phyloP scores from a whole-genome alignment of 495 filamentous ascomycete species.

The Entonaema liquescens region DNA sequence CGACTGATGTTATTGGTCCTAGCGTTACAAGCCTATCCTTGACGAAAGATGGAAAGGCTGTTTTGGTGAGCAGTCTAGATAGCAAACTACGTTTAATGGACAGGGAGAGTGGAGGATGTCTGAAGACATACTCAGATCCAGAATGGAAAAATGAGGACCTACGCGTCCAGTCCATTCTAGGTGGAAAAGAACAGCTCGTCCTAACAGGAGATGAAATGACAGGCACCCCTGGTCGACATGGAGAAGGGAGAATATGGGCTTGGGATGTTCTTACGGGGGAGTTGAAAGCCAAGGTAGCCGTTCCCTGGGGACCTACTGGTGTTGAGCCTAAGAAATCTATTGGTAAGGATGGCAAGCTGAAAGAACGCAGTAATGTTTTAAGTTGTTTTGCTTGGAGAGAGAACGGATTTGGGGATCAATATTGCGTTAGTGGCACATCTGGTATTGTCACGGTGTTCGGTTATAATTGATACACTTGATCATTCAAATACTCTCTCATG shows the following conservation, averaged over 20 bases:
- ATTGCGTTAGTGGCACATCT: slow-evolving; percentile 63
- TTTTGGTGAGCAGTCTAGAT: slow-evolving; percentile 81
- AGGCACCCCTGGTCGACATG: slow-evolving; percentile 46
- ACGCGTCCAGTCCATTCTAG: slow-evolving; percentile 75
- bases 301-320: slow-evolving; percentile 69
- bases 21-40: slow-evolving; percentile 74
- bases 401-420: slow-evolving; percentile 67
- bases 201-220: slow-evolving; percentile 80
- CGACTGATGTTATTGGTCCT: slow-evolving; percentile 75
- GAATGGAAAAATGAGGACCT: slow-evolving; percentile 73
- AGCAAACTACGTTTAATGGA: slow-evolving; percentile 83
- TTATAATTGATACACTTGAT: slow-evolving; percentile 38
- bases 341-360: slow-evolving; percentile 61
- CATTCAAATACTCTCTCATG: slow-evolving; percentile 1
- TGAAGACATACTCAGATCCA: slow-evolving; percentile 73
- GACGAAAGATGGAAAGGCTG: slow-evolving; percentile 73
- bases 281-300: slow-evolving; percentile 66
- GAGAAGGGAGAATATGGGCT: slow-evolving; percentile 74
- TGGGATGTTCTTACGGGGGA: slow-evolving; percentile 90
- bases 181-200: slow-evolving; percentile 77
- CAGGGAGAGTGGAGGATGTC: slow-evolving; percentile 71
- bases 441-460: slow-evolving; percentile 65
- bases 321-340: slow-evolving; percentile 54
- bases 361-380: slow-evolving; percentile 60
- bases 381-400: slow-evolving; percentile 78